A percentile compares a stretch with the other conserved stretches of the same genome.
Conservation (phyloP, 768 basidiomycete species). For the Suillus clintonianus region DNA sequence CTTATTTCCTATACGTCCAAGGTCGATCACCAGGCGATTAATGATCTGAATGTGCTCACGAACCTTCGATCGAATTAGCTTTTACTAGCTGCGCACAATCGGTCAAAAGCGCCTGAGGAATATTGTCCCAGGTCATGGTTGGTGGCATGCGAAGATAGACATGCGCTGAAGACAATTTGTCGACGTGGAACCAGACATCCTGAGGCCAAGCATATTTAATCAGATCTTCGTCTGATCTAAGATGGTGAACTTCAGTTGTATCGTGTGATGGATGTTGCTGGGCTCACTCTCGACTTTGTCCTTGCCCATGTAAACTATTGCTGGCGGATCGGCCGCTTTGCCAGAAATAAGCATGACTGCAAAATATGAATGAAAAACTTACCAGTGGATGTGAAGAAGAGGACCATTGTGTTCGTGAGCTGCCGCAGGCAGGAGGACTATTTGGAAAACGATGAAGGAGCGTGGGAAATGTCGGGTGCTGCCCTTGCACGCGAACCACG, state of each 20-base stretch:
- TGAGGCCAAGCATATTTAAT: slow-evolving; percentile 91
- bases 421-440: background rate
- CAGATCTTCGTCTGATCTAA: slow-evolving; percentile 82
- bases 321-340: slow-evolving; percentile 62
- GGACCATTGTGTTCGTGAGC: slow-evolving; percentile 41
- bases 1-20: slow-evolving; percentile 74
- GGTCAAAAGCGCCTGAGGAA: slow-evolving; percentile 73
- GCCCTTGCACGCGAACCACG: background rate
- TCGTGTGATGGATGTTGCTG: background rate
- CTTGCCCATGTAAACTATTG: slow-evolving; percentile 88
- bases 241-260: slow-evolving; percentile 17
- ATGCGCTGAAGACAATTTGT: slow-evolving; percentile 95
- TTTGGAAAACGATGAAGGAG: background rate
- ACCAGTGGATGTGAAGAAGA: slow-evolving; percentile 63
- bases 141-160: slow-evolving; percentile 92
- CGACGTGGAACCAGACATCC: slow-evolving; percentile 96
- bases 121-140: slow-evolving; percentile 83
- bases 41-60: slow-evolving; percentile 2
- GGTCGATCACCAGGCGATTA: background rate
- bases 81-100: slow-evolving; percentile 97
- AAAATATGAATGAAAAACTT: background rate
- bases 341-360: background rate
- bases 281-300: slow-evolving; percentile 94
- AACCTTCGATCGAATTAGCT: slow-evolving; percentile 96
- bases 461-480: background rate